phyloP scores from a whole-genome alignment of 345 rosid species.

The Acer negundo region DNA sequence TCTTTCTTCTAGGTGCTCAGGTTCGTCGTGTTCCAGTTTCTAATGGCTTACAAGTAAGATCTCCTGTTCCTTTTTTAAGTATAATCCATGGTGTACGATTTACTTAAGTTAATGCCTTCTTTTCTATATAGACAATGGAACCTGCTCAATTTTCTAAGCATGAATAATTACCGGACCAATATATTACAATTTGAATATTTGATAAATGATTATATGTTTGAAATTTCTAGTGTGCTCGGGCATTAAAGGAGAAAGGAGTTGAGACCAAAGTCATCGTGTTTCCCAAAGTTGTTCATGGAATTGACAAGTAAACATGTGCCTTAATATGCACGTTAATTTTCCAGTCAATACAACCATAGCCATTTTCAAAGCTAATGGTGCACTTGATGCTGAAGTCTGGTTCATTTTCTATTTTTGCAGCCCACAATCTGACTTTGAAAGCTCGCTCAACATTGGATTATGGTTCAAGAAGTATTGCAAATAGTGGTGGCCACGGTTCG shows the following conservation, averaged over 20 bases:
- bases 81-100: not conserved
- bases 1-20: constrained; percentile 75
- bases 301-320: constrained; percentile 55
- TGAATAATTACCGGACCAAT: not conserved
- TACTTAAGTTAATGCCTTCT: not conserved
- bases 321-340: not conserved
- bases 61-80: not conserved
- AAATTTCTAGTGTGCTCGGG: constrained; percentile 63
- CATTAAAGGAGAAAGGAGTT: constrained; percentile 80
- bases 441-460: constrained; percentile 76
- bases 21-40: constrained; percentile 91
- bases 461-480: constrained; percentile 80
- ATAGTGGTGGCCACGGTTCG: too few relatives aligned
- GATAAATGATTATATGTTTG: constrained; percentile 12
- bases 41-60: constrained; percentile 79
- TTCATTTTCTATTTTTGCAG: constrained; percentile 46
- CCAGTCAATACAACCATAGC: not conserved
- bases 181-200: not conserved
- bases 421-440: constrained; percentile 81
- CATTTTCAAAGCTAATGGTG: not conserved
- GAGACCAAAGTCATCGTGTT: constrained; percentile 66
- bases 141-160: not conserved
- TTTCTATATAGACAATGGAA: too few relatives aligned
- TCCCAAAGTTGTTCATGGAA: constrained; percentile 71
- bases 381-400: constrained; percentile 18